Percentiles rank a stretch among this genome's conserved stretches.
Conservation (phyloP, 257 asterid species). For the Lavandula angustifolia region DNA sequence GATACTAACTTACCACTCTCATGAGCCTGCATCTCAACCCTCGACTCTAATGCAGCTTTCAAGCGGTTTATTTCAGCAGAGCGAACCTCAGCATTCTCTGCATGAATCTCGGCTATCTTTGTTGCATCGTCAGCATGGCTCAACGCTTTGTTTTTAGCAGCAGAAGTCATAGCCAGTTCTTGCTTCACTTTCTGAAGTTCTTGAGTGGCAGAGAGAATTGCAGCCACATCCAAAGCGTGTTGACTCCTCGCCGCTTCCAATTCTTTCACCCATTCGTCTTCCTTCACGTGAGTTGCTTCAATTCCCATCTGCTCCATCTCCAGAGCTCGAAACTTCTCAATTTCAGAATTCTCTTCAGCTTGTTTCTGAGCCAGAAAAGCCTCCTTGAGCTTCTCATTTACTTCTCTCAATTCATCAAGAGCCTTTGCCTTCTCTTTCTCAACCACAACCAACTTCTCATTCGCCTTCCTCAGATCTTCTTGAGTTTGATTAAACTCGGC, state of each 20-base stretch:
- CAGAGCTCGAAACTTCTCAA: slow-evolving; percentile 72
- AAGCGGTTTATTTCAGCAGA: slow-evolving; percentile 68
- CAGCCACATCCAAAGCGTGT: slow-evolving; percentile 74
- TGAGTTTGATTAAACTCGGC: slow-evolving; percentile 53
- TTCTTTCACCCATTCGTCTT: slow-evolving; percentile 74
- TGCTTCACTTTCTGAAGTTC: slow-evolving; percentile 78
- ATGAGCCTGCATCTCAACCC: slow-evolving; percentile 46
- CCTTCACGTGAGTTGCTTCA: slow-evolving; percentile 56
- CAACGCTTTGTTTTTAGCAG: slow-evolving; percentile 83
- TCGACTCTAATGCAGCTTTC: slow-evolving; percentile 36
- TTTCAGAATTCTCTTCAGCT: slow-evolving; percentile 79
- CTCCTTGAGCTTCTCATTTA: slow-evolving; percentile 74
- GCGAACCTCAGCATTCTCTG: slow-evolving; percentile 64
- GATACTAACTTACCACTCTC: slow-evolving; percentile 53
- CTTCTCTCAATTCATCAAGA: slow-evolving; percentile 69
- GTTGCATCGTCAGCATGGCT: slow-evolving; percentile 82
- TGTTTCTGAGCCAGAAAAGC: slow-evolving; percentile 73
- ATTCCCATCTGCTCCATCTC: slow-evolving; percentile 63
- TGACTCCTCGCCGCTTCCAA: slow-evolving; percentile 69
- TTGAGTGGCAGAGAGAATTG: slow-evolving; percentile 73
- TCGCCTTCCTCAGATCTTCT: slow-evolving; percentile 78
- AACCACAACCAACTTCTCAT: slow-evolving; percentile 55
- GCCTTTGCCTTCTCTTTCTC: slow-evolving; percentile 77
- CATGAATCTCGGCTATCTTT: slow-evolving; percentile 71
- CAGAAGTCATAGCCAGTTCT: slow-evolving; percentile 61